A percentile compares a stretch with the other conserved stretches of the same genome.
These are phyloP conservation scores for Nicotiana benthamiana DNA, from an alignment of 257 asterid genomes.

Conservation along the genomic window DNA sequence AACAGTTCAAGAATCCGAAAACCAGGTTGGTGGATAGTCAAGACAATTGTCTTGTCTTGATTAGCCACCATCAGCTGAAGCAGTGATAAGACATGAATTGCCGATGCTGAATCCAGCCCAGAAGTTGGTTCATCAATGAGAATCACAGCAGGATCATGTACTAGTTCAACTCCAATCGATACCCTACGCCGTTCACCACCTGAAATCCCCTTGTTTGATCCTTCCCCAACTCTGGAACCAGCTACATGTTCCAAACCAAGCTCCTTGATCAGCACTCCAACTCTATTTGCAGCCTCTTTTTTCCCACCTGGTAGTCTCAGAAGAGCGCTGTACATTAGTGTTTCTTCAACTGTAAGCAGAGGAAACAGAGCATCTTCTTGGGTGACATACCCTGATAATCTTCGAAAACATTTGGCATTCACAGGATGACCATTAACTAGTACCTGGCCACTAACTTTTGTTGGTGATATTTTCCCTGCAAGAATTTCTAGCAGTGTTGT, in stretches of 20 bases:
- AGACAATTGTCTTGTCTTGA: constrained; percentile 45
- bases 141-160: constrained; percentile 61
- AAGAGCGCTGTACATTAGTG: constrained; percentile 64
- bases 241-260: constrained; percentile 64
- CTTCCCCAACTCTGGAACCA: constrained; percentile 46
- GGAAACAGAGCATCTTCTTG: constrained; percentile 85
- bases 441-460: constrained; percentile 45
- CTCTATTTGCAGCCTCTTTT: constrained; percentile 29
- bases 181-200: constrained; percentile 88
- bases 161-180: constrained; percentile 75
- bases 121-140: constrained; percentile 84
- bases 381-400: constrained; percentile 57
- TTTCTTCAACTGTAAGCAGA: constrained; percentile 70
- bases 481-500: constrained; percentile 69
- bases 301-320: constrained; percentile 45
- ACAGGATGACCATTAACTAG: constrained; percentile 41
- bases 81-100: constrained; percentile 49
- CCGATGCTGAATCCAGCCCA: constrained; percentile 80
- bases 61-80: constrained; percentile 41
- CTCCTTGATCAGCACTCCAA: constrained; percentile 41
- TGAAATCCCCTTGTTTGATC: constrained; percentile 53
- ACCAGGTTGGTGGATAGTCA: constrained; percentile 92
- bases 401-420: constrained; percentile 29
- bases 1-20: constrained; percentile 63
- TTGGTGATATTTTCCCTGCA: constrained; percentile 48